Percentiles rank a stretch among this genome's conserved stretches.
Evolutionary conservation across 352 stramenopile species (phyloP).

Genomic region (Blastocystis hominis): DNA sequence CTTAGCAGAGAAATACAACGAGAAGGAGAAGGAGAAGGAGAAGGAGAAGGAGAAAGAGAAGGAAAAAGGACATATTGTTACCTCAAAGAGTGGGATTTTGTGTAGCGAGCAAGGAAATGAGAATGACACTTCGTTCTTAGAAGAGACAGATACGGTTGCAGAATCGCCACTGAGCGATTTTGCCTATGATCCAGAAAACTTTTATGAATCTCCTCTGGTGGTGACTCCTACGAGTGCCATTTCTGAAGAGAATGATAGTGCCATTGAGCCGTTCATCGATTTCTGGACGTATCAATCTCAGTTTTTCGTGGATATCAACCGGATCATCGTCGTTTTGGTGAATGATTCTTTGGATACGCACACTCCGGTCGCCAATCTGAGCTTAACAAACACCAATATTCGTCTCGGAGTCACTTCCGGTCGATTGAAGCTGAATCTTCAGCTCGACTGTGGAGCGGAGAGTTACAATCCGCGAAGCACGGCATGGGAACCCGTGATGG

Average conservation of each 20-base stretch:
- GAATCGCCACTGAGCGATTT: no score
- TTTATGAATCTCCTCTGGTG: no score
- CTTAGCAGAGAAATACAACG: no score
- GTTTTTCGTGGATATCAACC: background rate
- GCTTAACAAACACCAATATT: background rate
- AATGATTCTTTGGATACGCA: constrained; percentile 32
- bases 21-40: background rate
- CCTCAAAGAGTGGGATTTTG: no score
- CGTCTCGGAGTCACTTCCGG: background rate
- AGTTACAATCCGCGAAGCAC: background rate
- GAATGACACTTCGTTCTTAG: no score
- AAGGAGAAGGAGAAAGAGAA: background rate
- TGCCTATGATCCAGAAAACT: no score
- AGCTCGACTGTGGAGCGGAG: background rate
- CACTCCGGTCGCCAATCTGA: background rate
- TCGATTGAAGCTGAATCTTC: background rate
- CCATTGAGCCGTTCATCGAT: background rate
- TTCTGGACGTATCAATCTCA: background rate
- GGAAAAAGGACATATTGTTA: no score
- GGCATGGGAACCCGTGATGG: constrained; percentile 13
- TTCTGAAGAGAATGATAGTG: background rate
- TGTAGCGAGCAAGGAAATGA: no score
- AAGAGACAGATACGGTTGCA: no score
- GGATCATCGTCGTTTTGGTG: background rate
- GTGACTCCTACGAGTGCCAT: background rate